Base-by-base conservation (phyloP, 208 protist genomes). In the Leishmania arabica region DNA sequence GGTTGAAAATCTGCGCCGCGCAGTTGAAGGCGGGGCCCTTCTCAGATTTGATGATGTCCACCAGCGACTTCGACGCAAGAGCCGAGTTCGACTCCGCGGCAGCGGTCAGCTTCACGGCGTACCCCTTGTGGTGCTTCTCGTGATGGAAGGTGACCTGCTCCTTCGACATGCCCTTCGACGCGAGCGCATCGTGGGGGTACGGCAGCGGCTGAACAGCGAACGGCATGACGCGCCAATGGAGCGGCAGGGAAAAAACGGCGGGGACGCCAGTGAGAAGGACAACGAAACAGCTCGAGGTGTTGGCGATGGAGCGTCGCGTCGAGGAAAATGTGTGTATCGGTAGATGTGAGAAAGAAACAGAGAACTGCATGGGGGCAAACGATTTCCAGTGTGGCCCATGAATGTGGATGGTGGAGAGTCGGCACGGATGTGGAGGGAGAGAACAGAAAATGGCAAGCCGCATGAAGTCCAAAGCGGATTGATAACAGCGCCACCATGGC, bases 1-100 rank as follows among this genome's bases (percentile, higher is more conserved):
- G 98, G 86, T 99, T 99, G 84, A 90, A 99, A 80, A 97, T 88
- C 91, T 99, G 97, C 45, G 95, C 96, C 24, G 97, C 95, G 34
- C 89, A 88, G 89, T 99, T 99, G 92, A 98, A 99, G 45, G 92
- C 83, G 65, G 89, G 88, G 70, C 94, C 96, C 83, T 95, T 96
- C 72, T 81, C 77, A 17, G 90, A 92, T 82, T 88, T 90, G 82
- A 98, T 95, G 45, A 98, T 85, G 84, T 98, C 91, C 79, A 95
- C 86, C 60, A 99, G 53, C 40, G 82, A 88, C 88, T 97, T 98
- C 56, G 58, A 69, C 42, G 82, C 88, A 24, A 97, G 83, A 42
- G 78, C 85, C 7, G 94, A 78, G 80, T 96, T 92, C 54, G 84
- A 69, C 81, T 94, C 74, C 17, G 87, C 92, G 42, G 90, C 92